Percentiles rank a stretch among this genome's conserved stretches.
These are phyloP conservation scores for Fraxinus nigra DNA, from an alignment of 305 asterid species.

Conservation along the genomic window DNA sequence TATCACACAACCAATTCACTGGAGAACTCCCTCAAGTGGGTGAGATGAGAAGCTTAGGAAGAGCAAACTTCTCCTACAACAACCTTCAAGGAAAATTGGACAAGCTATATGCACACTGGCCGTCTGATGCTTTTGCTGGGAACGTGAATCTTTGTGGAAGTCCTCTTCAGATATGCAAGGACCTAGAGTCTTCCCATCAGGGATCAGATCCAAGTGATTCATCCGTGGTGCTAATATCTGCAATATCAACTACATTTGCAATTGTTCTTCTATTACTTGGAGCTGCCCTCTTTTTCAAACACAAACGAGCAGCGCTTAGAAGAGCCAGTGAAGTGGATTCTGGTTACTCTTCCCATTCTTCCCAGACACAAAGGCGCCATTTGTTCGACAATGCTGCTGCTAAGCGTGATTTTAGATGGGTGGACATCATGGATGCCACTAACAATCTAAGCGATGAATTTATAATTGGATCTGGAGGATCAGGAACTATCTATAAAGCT, in stretches of 20 bases:
- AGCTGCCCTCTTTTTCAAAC: slow-evolving; percentile 62
- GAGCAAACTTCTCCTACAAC: slow-evolving; percentile 75
- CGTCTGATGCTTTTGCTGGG: slow-evolving; percentile 60
- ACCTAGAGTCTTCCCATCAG: slow-evolving; percentile 15
- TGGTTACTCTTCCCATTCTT: slow-evolving; percentile 57
- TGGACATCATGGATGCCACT: slow-evolving; percentile 86
- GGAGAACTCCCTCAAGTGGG: slow-evolving; percentile 76
- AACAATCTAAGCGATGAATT: slow-evolving; percentile 78
- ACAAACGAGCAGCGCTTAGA: slow-evolving; percentile 49
- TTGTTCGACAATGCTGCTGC: slow-evolving; percentile 49
- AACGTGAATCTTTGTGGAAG: slow-evolving; percentile 70
- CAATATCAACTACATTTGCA: slow-evolving; percentile 48
- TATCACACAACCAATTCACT: slow-evolving; percentile 62
- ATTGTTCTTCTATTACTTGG: slow-evolving; percentile 53
- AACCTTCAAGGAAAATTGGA: slow-evolving; percentile 66
- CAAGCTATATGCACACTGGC: slow-evolving; percentile 64
- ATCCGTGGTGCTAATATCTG: slow-evolving; percentile 60
- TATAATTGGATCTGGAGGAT: slow-evolving; percentile 83
- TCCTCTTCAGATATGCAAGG: slow-evolving; percentile 62
- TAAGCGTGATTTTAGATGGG: slow-evolving; percentile 66
- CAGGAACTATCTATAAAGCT: slow-evolving; percentile 78
- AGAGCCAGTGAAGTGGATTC: slow-evolving; percentile 44
- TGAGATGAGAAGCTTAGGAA: slow-evolving; percentile 79
- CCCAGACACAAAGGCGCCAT: slow-evolving; percentile 64
- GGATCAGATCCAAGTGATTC: slow-evolving; percentile 39